These are phyloP conservation scores for Paxillus involutus DNA, from an alignment of 768 basidiomycete genomes.

Conservation along the genomic window DNA sequence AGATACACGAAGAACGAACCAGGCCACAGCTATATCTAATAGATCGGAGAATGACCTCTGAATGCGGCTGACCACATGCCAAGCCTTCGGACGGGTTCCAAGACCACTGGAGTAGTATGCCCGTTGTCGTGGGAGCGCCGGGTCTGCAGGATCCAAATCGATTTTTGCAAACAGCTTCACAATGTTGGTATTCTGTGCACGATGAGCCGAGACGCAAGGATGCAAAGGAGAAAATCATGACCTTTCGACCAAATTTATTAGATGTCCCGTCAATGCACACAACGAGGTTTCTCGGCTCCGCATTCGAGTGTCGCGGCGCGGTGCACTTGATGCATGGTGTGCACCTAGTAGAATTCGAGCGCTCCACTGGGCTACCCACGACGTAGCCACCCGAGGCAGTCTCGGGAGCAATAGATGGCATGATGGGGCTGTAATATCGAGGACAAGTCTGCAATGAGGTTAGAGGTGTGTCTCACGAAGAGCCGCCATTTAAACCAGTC, in stretches of 20 bases:
- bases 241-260: slow-evolving; percentile 19
- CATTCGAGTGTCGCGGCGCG: background rate
- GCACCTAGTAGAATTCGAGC: slow-evolving; percentile 1
- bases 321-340: slow-evolving; percentile 8
- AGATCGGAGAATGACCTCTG: slow-evolving; percentile 16
- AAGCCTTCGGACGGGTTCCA: slow-evolving; percentile 31
- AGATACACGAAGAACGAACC: slow-evolving; percentile 22
- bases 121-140: slow-evolving; percentile 17
- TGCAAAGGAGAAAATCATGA: background rate
- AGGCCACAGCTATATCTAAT: slow-evolving; percentile 36
- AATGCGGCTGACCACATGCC: slow-evolving; percentile 19
- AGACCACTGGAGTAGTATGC: slow-evolving; percentile 39
- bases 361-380: too few relatives aligned
- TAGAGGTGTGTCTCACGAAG: too few relatives aligned
- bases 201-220: background rate
- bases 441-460: too few relatives aligned
- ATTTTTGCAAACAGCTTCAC: slow-evolving; percentile 32
- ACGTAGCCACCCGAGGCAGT: too few relatives aligned
- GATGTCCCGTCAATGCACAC: slow-evolving; percentile 21
- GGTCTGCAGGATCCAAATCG: slow-evolving; percentile 12
- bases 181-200: slow-evolving; percentile 34
- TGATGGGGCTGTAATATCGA: too few relatives aligned
- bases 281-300: slow-evolving; percentile 13
- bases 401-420: too few relatives aligned
- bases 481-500: too few relatives aligned